Evolutionary conservation across 805 yeast species (phyloP).

Genomic region (Monosporozyma unispora): DNA sequence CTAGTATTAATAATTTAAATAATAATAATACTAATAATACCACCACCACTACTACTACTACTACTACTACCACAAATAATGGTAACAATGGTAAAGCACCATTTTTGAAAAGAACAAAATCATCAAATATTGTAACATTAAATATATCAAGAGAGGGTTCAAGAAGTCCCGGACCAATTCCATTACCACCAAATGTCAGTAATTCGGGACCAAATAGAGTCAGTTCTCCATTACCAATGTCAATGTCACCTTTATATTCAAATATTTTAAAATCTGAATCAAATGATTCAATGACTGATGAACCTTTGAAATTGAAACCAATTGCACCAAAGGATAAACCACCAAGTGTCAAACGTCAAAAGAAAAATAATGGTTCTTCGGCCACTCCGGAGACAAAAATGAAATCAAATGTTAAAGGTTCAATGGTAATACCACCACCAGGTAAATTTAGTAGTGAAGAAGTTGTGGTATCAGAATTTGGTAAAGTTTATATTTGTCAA

Average conservation of each 20-base stretch:
- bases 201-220: not conserved
- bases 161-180: slow-evolving; percentile 18
- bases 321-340: not conserved
- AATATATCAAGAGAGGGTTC: slow-evolving; percentile 28
- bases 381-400: not conserved
- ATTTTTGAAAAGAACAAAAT: slow-evolving; percentile 23
- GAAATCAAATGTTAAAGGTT: slow-evolving; percentile 5
- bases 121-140: slow-evolving; percentile 28
- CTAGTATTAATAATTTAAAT: not conserved
- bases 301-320: not conserved
- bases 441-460: slow-evolving; percentile 27
- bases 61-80: not conserved
- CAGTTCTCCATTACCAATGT: slow-evolving; percentile 6
- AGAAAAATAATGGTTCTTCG: not conserved
- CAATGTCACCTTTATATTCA: slow-evolving; percentile 3
- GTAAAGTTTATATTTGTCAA: slow-evolving; percentile 30
- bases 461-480: slow-evolving; percentile 27
- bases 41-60: not conserved
- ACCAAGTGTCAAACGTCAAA: not conserved
- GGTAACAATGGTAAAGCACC: slow-evolving; percentile 15
- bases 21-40: not conserved
- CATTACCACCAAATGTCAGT: not conserved
- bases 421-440: slow-evolving; percentile 13
- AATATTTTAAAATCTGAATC: not conserved
- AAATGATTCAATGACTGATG: not conserved